Conservation (phyloP, 2,329 filamentous ascomycete genomes). For the Colletotrichum viniferum region DNA sequence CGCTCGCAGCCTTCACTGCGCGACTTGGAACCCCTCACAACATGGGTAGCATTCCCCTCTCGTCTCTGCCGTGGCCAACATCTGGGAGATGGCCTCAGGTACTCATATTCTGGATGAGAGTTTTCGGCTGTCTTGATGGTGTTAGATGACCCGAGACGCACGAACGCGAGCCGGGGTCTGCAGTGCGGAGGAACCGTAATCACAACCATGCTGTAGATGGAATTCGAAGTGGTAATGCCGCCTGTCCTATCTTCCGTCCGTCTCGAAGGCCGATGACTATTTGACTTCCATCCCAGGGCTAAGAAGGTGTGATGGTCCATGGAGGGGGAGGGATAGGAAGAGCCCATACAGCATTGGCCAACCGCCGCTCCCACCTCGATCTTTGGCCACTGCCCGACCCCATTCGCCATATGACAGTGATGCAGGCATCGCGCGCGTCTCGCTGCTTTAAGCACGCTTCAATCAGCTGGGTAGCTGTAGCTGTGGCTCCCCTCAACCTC, state of each 20-base stretch:
- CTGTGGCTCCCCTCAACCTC: not conserved
- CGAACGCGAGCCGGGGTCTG: not conserved
- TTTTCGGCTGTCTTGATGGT: not conserved
- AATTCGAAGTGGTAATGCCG: not conserved
- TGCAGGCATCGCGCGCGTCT: not conserved
- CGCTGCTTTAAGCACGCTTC: constrained; percentile 12
- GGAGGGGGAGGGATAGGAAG: not conserved
- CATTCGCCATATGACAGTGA: constrained; percentile 3
- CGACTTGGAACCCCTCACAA: not conserved
- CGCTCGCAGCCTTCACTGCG: not conserved
- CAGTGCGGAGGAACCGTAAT: not conserved
- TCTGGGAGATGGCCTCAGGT: not conserved
- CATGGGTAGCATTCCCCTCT: not conserved
- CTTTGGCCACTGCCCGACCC: not conserved
- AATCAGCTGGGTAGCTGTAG: not conserved
- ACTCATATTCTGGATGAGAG: not conserved
- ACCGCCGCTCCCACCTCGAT: not conserved
- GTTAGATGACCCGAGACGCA: not conserved
- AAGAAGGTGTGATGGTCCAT: not conserved
- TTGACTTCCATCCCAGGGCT: not conserved
- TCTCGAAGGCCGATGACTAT: not conserved
- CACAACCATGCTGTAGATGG: not conserved
- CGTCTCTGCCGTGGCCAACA: not conserved
- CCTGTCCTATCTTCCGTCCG: not conserved
- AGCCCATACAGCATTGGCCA: not conserved